These are phyloP conservation scores for Vicia faba DNA, from an alignment of 306 rosid species.

Conservation along the genomic window DNA sequence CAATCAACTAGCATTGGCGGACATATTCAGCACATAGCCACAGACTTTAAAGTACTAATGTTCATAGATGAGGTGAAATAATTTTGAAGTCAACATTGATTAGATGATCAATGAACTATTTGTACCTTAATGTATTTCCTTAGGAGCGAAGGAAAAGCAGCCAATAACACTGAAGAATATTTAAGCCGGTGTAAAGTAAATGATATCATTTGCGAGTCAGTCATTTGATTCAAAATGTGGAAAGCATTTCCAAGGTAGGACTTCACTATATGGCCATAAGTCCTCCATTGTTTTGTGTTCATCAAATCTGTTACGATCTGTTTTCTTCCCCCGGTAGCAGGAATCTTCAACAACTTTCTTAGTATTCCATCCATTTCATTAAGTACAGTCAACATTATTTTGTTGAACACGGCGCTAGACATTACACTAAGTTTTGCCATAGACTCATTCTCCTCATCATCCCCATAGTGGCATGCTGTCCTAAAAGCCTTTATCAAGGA, in stretches of 20 bases:
- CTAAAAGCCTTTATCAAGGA: slow-evolving; percentile 77
- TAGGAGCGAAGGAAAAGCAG: slow-evolving; percentile 83
- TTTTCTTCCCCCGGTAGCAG: slow-evolving; percentile 77
- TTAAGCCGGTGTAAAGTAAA: slow-evolving; percentile 78
- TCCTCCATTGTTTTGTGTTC: slow-evolving; percentile 74
- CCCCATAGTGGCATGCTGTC: slow-evolving; percentile 95
- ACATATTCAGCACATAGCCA: slow-evolving; percentile 7
- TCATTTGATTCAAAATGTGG: slow-evolving; percentile 94
- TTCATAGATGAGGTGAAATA: slow-evolving; percentile 6
- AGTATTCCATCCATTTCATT: slow-evolving; percentile 89
- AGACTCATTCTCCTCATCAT: slow-evolving; percentile 65
- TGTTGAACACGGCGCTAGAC: slow-evolving; percentile 87
- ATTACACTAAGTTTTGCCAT: slow-evolving; percentile 61
- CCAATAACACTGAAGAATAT: slow-evolving; percentile 76
- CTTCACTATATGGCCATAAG: slow-evolving; percentile 70
- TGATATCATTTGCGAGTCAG: slow-evolving; percentile 89
- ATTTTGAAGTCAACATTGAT: slow-evolving; percentile 22
- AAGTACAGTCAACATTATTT: slow-evolving; percentile 82
- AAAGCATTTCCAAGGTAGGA: slow-evolving; percentile 95
- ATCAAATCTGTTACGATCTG: slow-evolving; percentile 69
- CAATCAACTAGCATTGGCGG: slow-evolving; percentile 34
- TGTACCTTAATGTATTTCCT: slow-evolving; percentile 88
- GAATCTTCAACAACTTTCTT: slow-evolving; percentile 75
- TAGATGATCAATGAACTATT: slow-evolving; percentile 5
- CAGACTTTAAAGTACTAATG: slow-evolving; percentile 19